Base-by-base conservation (phyloP, 768 basidiomycete species). In the Panus rudis region DNA sequence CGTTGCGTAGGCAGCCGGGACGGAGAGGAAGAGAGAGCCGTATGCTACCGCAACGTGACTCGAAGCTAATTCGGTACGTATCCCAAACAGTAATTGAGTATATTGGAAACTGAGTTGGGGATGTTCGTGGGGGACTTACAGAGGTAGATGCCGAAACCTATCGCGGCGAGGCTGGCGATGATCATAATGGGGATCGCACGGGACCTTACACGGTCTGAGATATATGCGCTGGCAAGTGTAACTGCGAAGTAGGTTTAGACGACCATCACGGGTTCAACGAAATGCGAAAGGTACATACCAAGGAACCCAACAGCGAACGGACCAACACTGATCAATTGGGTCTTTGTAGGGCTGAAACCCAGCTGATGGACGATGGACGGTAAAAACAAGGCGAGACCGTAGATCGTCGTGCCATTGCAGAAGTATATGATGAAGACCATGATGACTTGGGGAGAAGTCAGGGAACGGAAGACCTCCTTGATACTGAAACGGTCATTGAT, bases 111-210 rank as follows among this genome's bases (percentile, higher is more conserved):
- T n/a, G n/a, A n/a, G n/a, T n/a, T n/a, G n/a, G n/a, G n/a, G n/a
- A 37, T 10, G 37, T n/a, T 13, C 19, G 3, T 16, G 16, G 5
- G 37, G 27, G 26, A 47, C 69, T 17, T 49, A 75, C 77, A 67
- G 26, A 76, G 64, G 61, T 74, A 79, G 60, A 78, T 69, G 13
- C 63, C 57, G 53, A 78, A 79, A 0, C 80, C 79, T 12, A 72
- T 66, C 13, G 70, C 45, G 41, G 61, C 64, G 2, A 76, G 48
- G 19, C 72, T 4, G 10, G 67, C 65, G 22, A 66, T 65, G 40
- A 76, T 59, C 22, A 78, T 73, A 4, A 61, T 57, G 2, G 69
- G 63, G 10, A 66, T 43, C 1, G 76, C 79, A 39, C 79, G 76
- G 45, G 68, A 72, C 32, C 52, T 66, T 48, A 71, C 77, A 3